Evolutionary conservation across 805 yeast genomes (phyloP), one percentile per base, ranked within the genome.

Genomic region (Wilhelminamyces savonicus): DNA sequence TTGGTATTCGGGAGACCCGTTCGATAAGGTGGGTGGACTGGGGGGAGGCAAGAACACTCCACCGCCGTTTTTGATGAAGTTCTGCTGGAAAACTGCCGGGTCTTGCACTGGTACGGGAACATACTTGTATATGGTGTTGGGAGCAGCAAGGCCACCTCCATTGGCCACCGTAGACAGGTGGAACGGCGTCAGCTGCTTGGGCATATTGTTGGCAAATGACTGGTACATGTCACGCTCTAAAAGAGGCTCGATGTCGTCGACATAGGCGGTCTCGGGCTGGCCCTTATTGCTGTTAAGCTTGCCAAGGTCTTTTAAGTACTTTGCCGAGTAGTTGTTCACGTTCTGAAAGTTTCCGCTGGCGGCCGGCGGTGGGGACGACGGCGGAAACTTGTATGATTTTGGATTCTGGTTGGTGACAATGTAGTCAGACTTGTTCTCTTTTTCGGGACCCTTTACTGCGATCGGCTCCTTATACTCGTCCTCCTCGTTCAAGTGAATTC

Each of bases 371-470:
- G 54, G 37, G 11, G 70, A 63, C 2, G 63, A 54, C 4, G 67
- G 60, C 1, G 83, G 84, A 41, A 78, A 78, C 47, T 70, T 76
- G 52, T 73, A 78, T 3, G 65, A 51, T n/a, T 54, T 62, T 4
- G 76, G 74, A 24, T 52, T 54, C 30, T 57, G 50, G 20, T 61
- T 69, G 4, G 77, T 71, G 8, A 72, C 61, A 18, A 67, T 60
- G 35, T 62, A 72, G 28, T 76, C 81, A n/a, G n/a, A n/a, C n/a
- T n/a, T n/a, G n/a, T n/a, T n/a, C 12, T 46, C 39, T 6, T 34
- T 42, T 18, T 36, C 35, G 15, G 18, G 27, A 12, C 23, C 30
- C 13, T 23, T 24, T 23, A 23, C 28, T 16, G 24, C 35, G 7
- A 23, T 29, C 35, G 18, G 32, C 18, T 12, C 27, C 23, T 24